Evolutionary conservation across 2,329 filamentous ascomycete species (phyloP).

Genomic region (Botrytis elliptica): DNA sequence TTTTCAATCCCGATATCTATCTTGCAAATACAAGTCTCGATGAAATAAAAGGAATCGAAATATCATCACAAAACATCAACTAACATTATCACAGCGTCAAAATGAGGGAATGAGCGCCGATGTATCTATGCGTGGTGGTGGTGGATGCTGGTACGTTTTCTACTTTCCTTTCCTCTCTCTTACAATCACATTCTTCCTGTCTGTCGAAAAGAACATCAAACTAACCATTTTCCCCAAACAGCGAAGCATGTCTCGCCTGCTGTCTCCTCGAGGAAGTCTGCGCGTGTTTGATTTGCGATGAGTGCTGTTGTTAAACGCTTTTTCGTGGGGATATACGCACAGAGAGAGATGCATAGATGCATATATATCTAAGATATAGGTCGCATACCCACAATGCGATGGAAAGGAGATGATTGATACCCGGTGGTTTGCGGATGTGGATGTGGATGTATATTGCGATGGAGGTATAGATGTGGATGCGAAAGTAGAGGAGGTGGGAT

Average conservation of each 20-base stretch:
- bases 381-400: neutral
- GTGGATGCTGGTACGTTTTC: slow-evolving; percentile 14
- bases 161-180: neutral
- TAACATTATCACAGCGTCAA: slow-evolving; percentile 13
- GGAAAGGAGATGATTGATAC: neutral
- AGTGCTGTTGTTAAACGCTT: slow-evolving; percentile 15
- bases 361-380: neutral
- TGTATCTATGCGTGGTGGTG: slow-evolving; percentile 18
- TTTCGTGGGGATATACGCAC: neutral
- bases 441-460: neutral
- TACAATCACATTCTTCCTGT: too few relatives aligned
- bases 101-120: slow-evolving; percentile 17
- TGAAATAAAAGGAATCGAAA: neutral
- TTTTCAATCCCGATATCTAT: neutral
- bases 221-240: neutral
- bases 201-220: neutral
- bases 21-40: neutral
- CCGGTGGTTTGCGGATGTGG: neutral
- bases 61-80: neutral
- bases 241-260: slow-evolving; percentile 20
- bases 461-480: neutral
- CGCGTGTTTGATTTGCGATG: slow-evolving; percentile 17
- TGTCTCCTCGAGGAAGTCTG: slow-evolving; percentile 16
- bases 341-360: neutral
- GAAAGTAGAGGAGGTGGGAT: too few relatives aligned